A percentile compares a stretch with the other conserved stretches of the same genome.
phyloP scores from a whole-genome alignment of 768 basidiomycete species.

The Trametes sanguinea region DNA sequence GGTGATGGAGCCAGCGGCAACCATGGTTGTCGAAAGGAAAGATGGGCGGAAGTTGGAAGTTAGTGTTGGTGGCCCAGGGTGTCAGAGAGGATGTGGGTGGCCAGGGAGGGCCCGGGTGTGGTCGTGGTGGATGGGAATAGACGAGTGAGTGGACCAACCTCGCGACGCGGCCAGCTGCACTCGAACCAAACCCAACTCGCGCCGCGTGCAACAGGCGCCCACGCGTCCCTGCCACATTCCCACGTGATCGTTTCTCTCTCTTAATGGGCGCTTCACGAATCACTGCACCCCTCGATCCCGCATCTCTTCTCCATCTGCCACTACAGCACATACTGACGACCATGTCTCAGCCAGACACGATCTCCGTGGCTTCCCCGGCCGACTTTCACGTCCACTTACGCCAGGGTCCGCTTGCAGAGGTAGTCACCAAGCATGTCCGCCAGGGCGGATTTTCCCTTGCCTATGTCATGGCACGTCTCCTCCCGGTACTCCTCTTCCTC shows the following conservation, averaged over 20 bases:
- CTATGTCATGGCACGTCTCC: slow-evolving; percentile 85
- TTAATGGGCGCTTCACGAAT: slow-evolving; percentile 2
- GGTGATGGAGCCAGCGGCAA: slow-evolving; percentile 84
- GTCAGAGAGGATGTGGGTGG: slow-evolving; percentile 8
- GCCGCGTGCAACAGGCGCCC: slow-evolving; percentile 25
- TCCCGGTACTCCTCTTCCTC: slow-evolving; percentile 2
- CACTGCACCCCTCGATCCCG: background rate
- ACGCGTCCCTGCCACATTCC: background rate
- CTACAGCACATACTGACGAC: background rate
- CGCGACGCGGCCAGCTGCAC: slow-evolving; percentile 3
- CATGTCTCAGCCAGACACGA: slow-evolving; percentile 39
- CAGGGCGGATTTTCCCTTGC: slow-evolving; percentile 88
- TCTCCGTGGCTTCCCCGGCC: slow-evolving; percentile 64
- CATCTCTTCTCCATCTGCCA: background rate
- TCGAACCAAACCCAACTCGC: slow-evolving; percentile 22
- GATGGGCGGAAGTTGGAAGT: background rate
- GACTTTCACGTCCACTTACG: slow-evolving; percentile 98
- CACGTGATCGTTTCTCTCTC: slow-evolving; percentile 18
- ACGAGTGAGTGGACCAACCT: slow-evolving; percentile 20
- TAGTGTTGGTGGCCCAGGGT: slow-evolving; percentile 16
- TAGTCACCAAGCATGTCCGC: slow-evolving; percentile 89
- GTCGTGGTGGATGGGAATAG: background rate
- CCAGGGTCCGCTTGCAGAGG: slow-evolving; percentile 76
- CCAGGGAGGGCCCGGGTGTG: slow-evolving; percentile 1
- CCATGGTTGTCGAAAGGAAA: slow-evolving; percentile 46